phyloP scores from a whole-genome alignment of 2,329 filamentous ascomycete genomes.

The Penicillium rolfsii region DNA sequence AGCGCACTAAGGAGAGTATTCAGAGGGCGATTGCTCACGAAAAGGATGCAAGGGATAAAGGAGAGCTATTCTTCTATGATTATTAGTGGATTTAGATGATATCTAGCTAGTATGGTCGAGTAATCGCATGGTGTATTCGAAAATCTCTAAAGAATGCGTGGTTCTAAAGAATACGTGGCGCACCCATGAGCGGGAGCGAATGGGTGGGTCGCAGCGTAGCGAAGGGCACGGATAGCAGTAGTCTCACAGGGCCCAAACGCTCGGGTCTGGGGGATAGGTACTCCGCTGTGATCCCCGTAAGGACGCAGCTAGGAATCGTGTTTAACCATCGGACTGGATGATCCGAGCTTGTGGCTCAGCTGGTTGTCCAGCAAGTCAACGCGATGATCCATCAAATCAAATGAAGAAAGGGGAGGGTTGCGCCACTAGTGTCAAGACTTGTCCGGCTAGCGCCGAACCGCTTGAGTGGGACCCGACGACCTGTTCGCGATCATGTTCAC shows the following conservation, averaged over 20 bases:
- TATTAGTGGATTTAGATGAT: too few relatives aligned
- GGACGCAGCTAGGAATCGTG: neutral
- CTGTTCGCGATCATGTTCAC: constrained; percentile 3
- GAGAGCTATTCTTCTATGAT: too few relatives aligned
- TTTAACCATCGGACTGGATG: constrained; percentile 1
- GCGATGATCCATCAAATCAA: constrained; percentile 1
- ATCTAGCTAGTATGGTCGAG: too few relatives aligned
- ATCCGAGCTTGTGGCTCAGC: constrained; percentile 29
- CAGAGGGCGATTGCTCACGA: too few relatives aligned
- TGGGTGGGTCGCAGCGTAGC: too few relatives aligned
- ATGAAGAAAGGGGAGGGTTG: constrained; percentile 6
- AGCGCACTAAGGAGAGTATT: too few relatives aligned
- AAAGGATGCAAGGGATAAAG: too few relatives aligned
- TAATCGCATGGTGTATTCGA: too few relatives aligned
- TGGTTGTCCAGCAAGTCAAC: constrained; percentile 1
- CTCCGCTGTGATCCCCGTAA: neutral
- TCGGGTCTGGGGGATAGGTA: neutral
- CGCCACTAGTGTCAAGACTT: constrained; percentile 7
- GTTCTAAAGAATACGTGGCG: too few relatives aligned
- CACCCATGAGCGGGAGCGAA: too few relatives aligned
- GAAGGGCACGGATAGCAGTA: too few relatives aligned
- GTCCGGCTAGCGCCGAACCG: neutral
- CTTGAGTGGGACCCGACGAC: neutral
- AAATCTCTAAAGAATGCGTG: too few relatives aligned
- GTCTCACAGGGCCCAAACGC: neutral